phyloP scores from a whole-genome alignment of 2,329 filamentous ascomycete species.

The Fusarium tanahbumbuense region DNA sequence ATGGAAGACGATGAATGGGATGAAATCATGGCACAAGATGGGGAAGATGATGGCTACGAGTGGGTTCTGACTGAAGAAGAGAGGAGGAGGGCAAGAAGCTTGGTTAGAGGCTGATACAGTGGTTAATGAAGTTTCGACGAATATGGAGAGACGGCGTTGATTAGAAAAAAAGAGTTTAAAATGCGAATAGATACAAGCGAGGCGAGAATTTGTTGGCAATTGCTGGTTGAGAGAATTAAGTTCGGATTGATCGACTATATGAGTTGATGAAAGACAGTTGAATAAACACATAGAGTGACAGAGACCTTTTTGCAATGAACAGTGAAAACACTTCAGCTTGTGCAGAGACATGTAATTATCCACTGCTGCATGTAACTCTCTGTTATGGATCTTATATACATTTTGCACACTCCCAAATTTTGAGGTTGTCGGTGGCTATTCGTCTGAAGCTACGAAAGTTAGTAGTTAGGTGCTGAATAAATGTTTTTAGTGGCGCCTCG shows the following conservation, averaged over 20 bases:
- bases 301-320: neutral
- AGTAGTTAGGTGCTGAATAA: slow-evolving; percentile 16
- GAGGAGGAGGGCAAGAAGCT: slow-evolving; percentile 75
- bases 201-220: slow-evolving; percentile 5
- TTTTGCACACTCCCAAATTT: neutral
- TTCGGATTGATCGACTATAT: neutral
- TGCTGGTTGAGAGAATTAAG: neutral
- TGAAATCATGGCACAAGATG: slow-evolving; percentile 67
- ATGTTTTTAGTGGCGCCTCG: slow-evolving; percentile 24
- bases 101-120: slow-evolving; percentile 61
- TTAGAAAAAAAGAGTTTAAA: slow-evolving; percentile 29
- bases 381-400: neutral
- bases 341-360: neutral
- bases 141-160: slow-evolving; percentile 18
- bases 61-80: slow-evolving; percentile 82
- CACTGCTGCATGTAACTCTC: neutral
- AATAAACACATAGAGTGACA: neutral
- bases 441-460: neutral
- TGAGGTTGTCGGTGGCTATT: neutral
- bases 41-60: slow-evolving; percentile 70
- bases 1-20: slow-evolving; percentile 98
- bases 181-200: slow-evolving; percentile 19
- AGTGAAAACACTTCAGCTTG: neutral
- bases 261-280: neutral
- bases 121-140: slow-evolving; percentile 14